Conservation (phyloP, 768 basidiomycete genomes). For the Xerocomus brunneocitrinus region DNA sequence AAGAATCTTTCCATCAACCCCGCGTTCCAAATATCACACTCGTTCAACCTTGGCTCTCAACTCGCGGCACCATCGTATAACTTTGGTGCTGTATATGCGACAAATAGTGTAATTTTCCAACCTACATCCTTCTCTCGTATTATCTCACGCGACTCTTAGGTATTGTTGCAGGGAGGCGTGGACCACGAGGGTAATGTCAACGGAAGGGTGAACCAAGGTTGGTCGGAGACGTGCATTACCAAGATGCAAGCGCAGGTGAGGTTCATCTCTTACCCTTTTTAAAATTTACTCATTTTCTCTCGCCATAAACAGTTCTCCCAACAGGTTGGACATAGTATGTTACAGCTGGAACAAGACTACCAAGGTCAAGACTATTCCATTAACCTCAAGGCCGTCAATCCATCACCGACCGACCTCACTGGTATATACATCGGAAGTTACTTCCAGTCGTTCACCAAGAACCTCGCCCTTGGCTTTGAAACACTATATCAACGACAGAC, state of each 20-base stretch:
- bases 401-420: slow-evolving; percentile 78
- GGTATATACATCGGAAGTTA: slow-evolving; percentile 92
- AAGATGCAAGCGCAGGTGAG: slow-evolving; percentile 87
- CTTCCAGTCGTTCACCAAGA: slow-evolving; percentile 89
- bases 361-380: slow-evolving; percentile 82
- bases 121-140: slow-evolving; percentile 13
- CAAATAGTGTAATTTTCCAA: slow-evolving; percentile 53
- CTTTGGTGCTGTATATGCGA: slow-evolving; percentile 91
- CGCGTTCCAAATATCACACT: slow-evolving; percentile 97
- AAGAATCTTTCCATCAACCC: slow-evolving; percentile 91
- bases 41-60: slow-evolving; percentile 87
- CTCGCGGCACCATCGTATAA: slow-evolving; percentile 85
- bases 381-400: slow-evolving; percentile 88
- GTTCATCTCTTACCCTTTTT: slow-evolving; percentile 1
- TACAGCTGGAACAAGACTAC: slow-evolving; percentile 93
- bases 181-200: slow-evolving; percentile 92
- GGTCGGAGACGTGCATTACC: slow-evolving; percentile 70
- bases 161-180: slow-evolving; percentile 88
- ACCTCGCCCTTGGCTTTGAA: slow-evolving; percentile 85
- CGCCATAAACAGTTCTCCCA: slow-evolving; percentile 57
- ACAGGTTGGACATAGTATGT: slow-evolving; percentile 79
- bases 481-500: slow-evolving; percentile 76
- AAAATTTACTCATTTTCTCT: slow-evolving; percentile 5
- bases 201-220: slow-evolving; percentile 85
- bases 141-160: slow-evolving; percentile 41